Conservation (phyloP, 2,329 filamentous ascomycete genomes). For the Escovopsis sp. region DNA sequence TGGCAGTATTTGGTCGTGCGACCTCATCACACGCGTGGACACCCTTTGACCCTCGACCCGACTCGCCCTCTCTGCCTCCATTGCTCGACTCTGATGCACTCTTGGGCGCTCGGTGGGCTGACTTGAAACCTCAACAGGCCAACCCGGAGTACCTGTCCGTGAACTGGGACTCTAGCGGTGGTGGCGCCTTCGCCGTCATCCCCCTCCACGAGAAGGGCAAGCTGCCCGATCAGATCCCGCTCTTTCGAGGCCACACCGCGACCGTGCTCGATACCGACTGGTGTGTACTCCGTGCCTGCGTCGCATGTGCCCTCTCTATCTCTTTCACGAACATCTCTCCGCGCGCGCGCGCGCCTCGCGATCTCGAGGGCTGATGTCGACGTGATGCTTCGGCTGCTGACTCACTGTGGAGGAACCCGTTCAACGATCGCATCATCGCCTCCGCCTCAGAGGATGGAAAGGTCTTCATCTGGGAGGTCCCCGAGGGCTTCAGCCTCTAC, state of each 20-base stretch:
- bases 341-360: not conserved
- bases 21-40: not conserved
- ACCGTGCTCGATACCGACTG: conserved; percentile 96
- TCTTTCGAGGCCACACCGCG: conserved; percentile 93
- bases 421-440: conserved; percentile 84
- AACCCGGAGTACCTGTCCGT: conserved; percentile 94
- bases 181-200: conserved; percentile 92
- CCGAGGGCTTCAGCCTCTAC: conserved; percentile 70
- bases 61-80: not conserved
- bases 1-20: not conserved
- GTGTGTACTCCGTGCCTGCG: conserved; percentile 28
- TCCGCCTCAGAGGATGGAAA: conserved; percentile 95
- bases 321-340: too few species aligned
- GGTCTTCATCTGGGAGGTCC: conserved; percentile 93
- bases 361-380: not conserved
- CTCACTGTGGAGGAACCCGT: conserved; percentile 59
- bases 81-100: not conserved
- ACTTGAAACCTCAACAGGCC: conserved; percentile 39
- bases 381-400: conserved; percentile 7
- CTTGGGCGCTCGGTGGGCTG: conserved; percentile 4
- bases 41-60: too few species aligned
- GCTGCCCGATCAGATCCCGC: conserved; percentile 78
- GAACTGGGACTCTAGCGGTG: conserved; percentile 95
- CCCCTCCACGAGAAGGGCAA: conserved; percentile 81
- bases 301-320: too few species aligned